phyloP scores from a whole-genome alignment of 805 yeast species.

The Myxozyma sirexii region DNA sequence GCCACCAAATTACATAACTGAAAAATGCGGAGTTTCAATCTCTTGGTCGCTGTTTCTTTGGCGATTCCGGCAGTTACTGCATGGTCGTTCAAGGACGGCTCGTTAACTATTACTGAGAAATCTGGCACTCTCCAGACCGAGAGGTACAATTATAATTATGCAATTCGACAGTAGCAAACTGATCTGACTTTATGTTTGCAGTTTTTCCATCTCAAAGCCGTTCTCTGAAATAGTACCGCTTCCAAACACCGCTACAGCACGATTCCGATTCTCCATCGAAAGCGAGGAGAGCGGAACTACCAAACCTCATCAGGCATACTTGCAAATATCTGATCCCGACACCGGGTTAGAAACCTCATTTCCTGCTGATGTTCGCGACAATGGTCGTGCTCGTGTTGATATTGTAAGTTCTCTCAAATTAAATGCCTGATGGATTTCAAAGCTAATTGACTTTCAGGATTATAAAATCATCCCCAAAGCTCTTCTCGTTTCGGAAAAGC shows the following conservation, averaged over 20 bases:
- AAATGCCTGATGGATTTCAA: not conserved
- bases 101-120: constrained; percentile 28
- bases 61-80: constrained; percentile 15
- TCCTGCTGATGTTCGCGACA: constrained; percentile 39
- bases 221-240: constrained; percentile 5
- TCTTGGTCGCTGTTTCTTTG: not conserved
- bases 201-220: constrained; percentile 12
- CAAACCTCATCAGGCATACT: constrained; percentile 40
- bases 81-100: constrained; percentile 32
- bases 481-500: constrained; percentile 35
- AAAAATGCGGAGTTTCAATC: not conserved
- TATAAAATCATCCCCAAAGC: constrained; percentile 41
- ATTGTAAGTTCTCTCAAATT: constrained; percentile 34
- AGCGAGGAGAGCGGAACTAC: constrained; percentile 5
- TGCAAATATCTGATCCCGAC: constrained; percentile 34
- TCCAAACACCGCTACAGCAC: constrained; percentile 17
- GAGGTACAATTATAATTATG: constrained; percentile 4
- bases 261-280: constrained; percentile 17
- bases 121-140: constrained; percentile 29
- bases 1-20: not conserved
- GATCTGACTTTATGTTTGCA: not conserved
- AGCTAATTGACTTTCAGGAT: constrained; percentile 18
- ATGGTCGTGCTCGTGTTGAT: constrained; percentile 42
- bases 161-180: not conserved
- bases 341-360: constrained; percentile 39